phyloP scores from a whole-genome alignment of 768 basidiomycete species.

The Boletales sp. region DNA sequence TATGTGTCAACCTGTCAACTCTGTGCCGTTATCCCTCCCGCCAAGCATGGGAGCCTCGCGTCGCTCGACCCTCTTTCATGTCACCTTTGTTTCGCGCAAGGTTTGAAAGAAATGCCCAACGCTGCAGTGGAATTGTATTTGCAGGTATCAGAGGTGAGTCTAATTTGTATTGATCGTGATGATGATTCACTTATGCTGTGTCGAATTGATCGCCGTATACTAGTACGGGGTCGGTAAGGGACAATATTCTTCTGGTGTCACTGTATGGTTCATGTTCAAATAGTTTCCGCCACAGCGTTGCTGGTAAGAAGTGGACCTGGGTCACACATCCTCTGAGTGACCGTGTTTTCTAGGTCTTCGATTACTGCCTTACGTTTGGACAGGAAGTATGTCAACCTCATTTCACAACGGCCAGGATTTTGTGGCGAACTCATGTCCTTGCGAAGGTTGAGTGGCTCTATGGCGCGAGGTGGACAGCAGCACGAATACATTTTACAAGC shows the following conservation, averaged over 20 bases:
- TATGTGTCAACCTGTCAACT: too few relatives aligned
- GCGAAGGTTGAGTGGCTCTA: slow-evolving; percentile 16
- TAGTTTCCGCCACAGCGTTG: slow-evolving; percentile 12
- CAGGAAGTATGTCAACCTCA: slow-evolving; percentile 4
- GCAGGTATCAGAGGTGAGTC: slow-evolving; percentile 9
- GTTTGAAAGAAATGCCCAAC: slow-evolving; percentile 8
- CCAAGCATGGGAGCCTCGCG: too few relatives aligned
- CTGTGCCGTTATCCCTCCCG: too few relatives aligned
- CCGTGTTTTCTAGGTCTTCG: slow-evolving; percentile 7
- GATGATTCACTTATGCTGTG: background rate
- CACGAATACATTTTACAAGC: slow-evolving; percentile 16
- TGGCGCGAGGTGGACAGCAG: slow-evolving; percentile 13
- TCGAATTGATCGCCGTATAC: background rate
- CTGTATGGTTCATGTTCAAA: background rate
- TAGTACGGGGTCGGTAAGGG: slow-evolving; percentile 12
- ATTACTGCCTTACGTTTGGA: slow-evolving; percentile 15
- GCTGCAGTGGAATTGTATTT: slow-evolving; percentile 12
- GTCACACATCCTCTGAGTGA: background rate
- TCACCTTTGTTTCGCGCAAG: background rate
- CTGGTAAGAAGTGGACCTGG: background rate
- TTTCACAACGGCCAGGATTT: too few relatives aligned
- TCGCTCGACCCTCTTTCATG: too few relatives aligned
- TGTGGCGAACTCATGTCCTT: background rate
- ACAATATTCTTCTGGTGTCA: background rate
- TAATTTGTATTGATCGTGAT: background rate